Evolutionary conservation across 2,329 filamentous ascomycete species (phyloP).

Genomic region (Aureobasidium mangrovei): DNA sequence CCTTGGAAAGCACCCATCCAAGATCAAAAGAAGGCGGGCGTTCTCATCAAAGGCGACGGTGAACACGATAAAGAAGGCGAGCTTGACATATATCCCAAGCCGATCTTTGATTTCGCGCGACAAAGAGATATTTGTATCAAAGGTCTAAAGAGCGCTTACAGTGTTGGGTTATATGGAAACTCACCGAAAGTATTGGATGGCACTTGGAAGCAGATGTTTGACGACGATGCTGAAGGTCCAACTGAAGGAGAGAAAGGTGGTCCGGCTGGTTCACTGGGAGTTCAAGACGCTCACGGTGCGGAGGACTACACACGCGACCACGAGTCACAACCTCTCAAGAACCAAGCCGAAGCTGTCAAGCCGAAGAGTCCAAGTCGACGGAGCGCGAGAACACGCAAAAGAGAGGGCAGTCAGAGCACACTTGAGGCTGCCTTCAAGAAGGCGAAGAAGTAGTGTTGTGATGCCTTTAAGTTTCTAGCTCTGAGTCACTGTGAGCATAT

Average conservation of each 20-base stretch:
- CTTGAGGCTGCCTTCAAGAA: constrained; percentile 26
- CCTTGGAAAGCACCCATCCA: constrained; percentile 63
- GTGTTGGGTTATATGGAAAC: constrained; percentile 55
- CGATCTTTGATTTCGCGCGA: constrained; percentile 67
- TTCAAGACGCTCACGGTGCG: constrained; percentile 14
- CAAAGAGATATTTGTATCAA: constrained; percentile 54
- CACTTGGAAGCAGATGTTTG: constrained; percentile 44
- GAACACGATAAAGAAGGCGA: constrained; percentile 35
- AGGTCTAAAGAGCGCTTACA: constrained; percentile 63
- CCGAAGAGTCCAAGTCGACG: constrained; percentile 14
- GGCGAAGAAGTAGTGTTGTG: constrained; percentile 17
- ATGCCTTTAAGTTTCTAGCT: no score
- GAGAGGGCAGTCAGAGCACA: constrained; percentile 26
- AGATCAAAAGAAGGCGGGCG: constrained; percentile 61
- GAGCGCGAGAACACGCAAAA: constrained; percentile 19
- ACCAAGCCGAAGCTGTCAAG: background rate
- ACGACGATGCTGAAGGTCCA: constrained; percentile 37
- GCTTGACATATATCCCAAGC: constrained; percentile 54
- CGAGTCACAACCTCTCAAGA: background rate
- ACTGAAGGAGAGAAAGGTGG: constrained; percentile 34
- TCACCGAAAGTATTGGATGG: constrained; percentile 55
- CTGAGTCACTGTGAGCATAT: no score
- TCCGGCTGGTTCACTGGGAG: constrained; percentile 30
- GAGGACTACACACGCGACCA: background rate
- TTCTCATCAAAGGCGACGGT: constrained; percentile 48